Evolutionary conservation across 306 rosid genomes (phyloP).

Genomic region (Pterocarpus santalinus): DNA sequence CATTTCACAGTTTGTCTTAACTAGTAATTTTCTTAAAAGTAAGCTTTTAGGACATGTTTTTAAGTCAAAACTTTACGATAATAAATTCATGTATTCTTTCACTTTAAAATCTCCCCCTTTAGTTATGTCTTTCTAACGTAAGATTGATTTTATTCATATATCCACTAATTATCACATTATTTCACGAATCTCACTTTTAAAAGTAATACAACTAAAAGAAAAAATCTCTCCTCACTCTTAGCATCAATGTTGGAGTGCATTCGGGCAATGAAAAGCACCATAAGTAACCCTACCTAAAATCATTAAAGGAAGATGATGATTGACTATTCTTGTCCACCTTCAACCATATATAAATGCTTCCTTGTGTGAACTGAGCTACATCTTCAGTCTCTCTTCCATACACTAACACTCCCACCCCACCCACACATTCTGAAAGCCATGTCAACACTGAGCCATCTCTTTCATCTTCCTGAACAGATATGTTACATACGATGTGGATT

Average conservation of each 20-base stretch:
- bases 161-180: too few relatives aligned
- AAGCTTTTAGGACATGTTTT: too few relatives aligned
- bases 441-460: slow-evolving; percentile 72
- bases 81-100: too few relatives aligned
- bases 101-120: too few relatives aligned
- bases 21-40: too few relatives aligned
- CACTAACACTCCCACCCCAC: background rate
- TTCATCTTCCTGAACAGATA: slow-evolving; percentile 85
- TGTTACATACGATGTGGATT: slow-evolving; percentile 91
- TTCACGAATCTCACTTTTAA: slow-evolving; percentile 16
- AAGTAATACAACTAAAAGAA: background rate
- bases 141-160: too few relatives aligned
- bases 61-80: too few relatives aligned
- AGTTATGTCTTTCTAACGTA: too few relatives aligned
- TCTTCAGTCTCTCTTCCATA: slow-evolving; percentile 36
- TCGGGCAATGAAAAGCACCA: slow-evolving; percentile 51
- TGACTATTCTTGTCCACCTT: slow-evolving; percentile 47
- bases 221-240: slow-evolving; percentile 1
- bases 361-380: slow-evolving; percentile 40
- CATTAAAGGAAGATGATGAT: slow-evolving; percentile 49
- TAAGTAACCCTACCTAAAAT: slow-evolving; percentile 38
- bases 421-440: slow-evolving; percentile 44
- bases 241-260: slow-evolving; percentile 43
- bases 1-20: too few relatives aligned
- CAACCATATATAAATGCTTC: slow-evolving; percentile 50